Evolutionary conservation across 129 eudicot species (phyloP), one percentile per base, ranked within the genome.

Genomic region (Arctium lappa): DNA sequence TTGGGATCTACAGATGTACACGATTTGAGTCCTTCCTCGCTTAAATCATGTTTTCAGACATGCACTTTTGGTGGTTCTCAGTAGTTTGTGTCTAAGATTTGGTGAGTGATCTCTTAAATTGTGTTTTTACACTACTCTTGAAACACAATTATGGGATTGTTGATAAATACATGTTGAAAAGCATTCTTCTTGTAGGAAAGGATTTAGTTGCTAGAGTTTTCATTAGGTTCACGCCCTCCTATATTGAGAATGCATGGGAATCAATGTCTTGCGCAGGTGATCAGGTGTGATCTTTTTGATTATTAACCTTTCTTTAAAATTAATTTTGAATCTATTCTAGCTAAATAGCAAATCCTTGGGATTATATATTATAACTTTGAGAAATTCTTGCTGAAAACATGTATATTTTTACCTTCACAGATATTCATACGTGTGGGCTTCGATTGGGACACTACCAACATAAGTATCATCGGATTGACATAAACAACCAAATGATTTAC

Each of bases 221-320:
- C 98, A 12, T 92, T 96, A 78, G 99, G 99, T 76, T 86, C 94
- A 33, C 84, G 78, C 53, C 94, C 99, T 62, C 99, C 99, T 50
- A 75, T 89, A 79, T 50, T 96, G 50, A 98, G 98, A 68, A 81
- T 91, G 87, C 86, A 91, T 73, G 99, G 99, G 50, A 84, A 89
- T 78, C 93, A 92, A 15, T 96, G 99, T 85, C 93, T 40, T 90
- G 90, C 62, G 66, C 89, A 63, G 91, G 89, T 60, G 90, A 89
- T 74, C 95, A 94, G 98, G 99, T 96, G 74, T 85, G 87, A 33
- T 80, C 70, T 22, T 81, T 65, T 84, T 75, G 8, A 62, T 76
- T 65, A 0, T 27, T 0, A 9, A 65, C 70, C 22, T 69, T n/a
- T 30, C 65, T 60, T 69, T 22, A 22, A 50, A 46, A 6, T 68